A percentile compares a stretch with the other conserved stretches of the same genome.
phyloP scores from a whole-genome alignment of 2,329 filamentous ascomycete species.

The Penicillium paneum region DNA sequence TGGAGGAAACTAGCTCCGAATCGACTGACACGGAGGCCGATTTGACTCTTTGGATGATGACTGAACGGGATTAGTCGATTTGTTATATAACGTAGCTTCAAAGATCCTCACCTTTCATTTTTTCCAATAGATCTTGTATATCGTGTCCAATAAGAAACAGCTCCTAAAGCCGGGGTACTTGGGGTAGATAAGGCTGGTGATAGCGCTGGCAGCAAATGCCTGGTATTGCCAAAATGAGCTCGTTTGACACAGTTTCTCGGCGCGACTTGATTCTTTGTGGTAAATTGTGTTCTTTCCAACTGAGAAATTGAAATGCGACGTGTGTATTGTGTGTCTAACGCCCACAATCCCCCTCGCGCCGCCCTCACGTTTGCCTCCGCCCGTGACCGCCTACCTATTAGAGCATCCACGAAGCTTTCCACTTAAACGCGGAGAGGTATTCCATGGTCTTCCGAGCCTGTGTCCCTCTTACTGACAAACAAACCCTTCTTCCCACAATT shows the following conservation, averaged over 20 bases:
- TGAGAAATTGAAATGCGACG: not conserved
- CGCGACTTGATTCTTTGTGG: not conserved
- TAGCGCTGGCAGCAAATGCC: not conserved
- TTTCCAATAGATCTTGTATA: not conserved
- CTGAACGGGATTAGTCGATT: conserved; percentile 48
- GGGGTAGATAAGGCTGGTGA: not conserved
- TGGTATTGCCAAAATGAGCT: not conserved
- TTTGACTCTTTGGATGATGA: conserved; percentile 87
- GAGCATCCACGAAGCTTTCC: conserved; percentile 22
- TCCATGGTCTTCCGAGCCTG: conserved; percentile 14
- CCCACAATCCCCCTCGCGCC: not conserved
- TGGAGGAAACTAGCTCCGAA: conserved; percentile 81
- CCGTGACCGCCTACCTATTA: conserved; percentile 21
- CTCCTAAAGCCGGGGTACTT: not conserved
- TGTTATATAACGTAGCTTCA: not conserved
- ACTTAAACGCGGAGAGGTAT: conserved; percentile 17
- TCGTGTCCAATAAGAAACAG: not conserved
- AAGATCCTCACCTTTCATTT: conserved; percentile 1
- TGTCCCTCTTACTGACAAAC: conserved; percentile 8
- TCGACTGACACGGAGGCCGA: conserved; percentile 96
- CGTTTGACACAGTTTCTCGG: not conserved
- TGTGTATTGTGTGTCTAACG: not conserved
- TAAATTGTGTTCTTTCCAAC: not conserved
- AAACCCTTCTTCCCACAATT: conserved; percentile 1
- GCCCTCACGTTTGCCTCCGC: conserved; percentile 5